These are phyloP conservation scores for Kluyveromyces lactis DNA, from an alignment of 805 yeast genomes.

Conservation along the genomic window DNA sequence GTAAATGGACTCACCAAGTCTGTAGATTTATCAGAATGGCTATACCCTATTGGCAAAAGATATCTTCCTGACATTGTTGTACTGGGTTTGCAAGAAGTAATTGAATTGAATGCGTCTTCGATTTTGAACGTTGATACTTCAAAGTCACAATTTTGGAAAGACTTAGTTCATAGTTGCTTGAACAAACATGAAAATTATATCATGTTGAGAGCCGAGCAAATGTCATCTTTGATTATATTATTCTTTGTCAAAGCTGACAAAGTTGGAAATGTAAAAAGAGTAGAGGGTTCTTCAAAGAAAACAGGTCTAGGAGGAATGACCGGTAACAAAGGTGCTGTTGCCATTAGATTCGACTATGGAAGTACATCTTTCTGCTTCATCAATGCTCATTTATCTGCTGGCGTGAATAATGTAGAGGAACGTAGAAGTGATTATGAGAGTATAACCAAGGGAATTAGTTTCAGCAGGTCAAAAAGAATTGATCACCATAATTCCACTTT, in stretches of 20 bases:
- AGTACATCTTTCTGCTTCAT: slow-evolving; percentile 74
- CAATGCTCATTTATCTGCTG: slow-evolving; percentile 93
- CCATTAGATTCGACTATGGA: slow-evolving; percentile 78
- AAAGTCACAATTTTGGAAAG: slow-evolving; percentile 73
- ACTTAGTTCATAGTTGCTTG: slow-evolving; percentile 51
- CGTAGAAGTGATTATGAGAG: slow-evolving; percentile 78
- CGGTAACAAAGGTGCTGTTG: slow-evolving; percentile 95
- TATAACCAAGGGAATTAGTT: slow-evolving; percentile 65
- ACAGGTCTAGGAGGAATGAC: slow-evolving; percentile 96
- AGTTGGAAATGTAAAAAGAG: slow-evolving; percentile 56
- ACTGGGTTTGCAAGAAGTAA: slow-evolving; percentile 91
- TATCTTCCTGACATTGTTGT: slow-evolving; percentile 70
- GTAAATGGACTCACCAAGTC: slow-evolving; percentile 62
- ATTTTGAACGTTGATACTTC: slow-evolving; percentile 80
- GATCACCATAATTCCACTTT: slow-evolving; percentile 78
- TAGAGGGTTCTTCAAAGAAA: slow-evolving; percentile 90
- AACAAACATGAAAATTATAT: slow-evolving; percentile 50
- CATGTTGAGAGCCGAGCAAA: slow-evolving; percentile 65
- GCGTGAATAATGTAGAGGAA: slow-evolving; percentile 71
- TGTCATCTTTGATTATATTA: slow-evolving; percentile 59
- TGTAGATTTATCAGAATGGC: slow-evolving; percentile 63
- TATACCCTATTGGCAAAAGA: slow-evolving; percentile 62
- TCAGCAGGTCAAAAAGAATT: slow-evolving; percentile 67
- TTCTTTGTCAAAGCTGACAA: slow-evolving; percentile 50
- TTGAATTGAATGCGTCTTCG: slow-evolving; percentile 87